Percentiles rank a stretch among this genome's conserved stretches.
These are phyloP conservation scores for Phytophthora sojae DNA, from an alignment of 352 stramenopile species.

Conservation along the genomic window DNA sequence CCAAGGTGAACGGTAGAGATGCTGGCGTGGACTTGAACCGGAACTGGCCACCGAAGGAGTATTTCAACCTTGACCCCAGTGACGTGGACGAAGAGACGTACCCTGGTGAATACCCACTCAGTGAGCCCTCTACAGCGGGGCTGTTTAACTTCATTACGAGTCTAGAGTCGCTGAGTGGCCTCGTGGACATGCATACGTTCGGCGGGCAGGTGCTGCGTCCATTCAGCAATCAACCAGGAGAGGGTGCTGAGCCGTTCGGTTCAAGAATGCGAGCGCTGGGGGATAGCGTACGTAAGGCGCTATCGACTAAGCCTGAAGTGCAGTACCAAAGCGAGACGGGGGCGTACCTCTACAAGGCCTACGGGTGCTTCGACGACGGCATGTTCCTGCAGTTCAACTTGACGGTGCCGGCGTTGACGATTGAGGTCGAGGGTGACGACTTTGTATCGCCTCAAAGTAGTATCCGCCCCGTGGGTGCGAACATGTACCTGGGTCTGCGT, in stretches of 20 bases:
- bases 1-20: constrained; percentile 37
- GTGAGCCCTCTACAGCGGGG: constrained; percentile 57
- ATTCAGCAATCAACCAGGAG: constrained; percentile 61
- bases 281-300: constrained; percentile 53
- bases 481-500: constrained; percentile 64
- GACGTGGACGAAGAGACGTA: constrained; percentile 60
- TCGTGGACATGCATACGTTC: constrained; percentile 78
- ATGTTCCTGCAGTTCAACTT: constrained; percentile 50
- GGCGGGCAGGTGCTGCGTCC: constrained; percentile 66
- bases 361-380: constrained; percentile 73
- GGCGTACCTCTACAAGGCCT: constrained; percentile 67
- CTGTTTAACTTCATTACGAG: constrained; percentile 66
- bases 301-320: constrained; percentile 43
- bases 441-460: constrained; percentile 52
- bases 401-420: constrained; percentile 55
- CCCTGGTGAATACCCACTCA: constrained; percentile 62
- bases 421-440: constrained; percentile 51
- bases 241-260: constrained; percentile 54
- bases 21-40: constrained; percentile 80
- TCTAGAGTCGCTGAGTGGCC: constrained; percentile 49
- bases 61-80: constrained; percentile 57
- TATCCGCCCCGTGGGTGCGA: constrained; percentile 61
- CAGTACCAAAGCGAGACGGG: constrained; percentile 69
- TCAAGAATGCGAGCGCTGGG: constrained; percentile 56
- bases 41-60: constrained; percentile 71